phyloP scores from a whole-genome alignment of 179 eudicot species.

The Beta macrorhiza region DNA sequence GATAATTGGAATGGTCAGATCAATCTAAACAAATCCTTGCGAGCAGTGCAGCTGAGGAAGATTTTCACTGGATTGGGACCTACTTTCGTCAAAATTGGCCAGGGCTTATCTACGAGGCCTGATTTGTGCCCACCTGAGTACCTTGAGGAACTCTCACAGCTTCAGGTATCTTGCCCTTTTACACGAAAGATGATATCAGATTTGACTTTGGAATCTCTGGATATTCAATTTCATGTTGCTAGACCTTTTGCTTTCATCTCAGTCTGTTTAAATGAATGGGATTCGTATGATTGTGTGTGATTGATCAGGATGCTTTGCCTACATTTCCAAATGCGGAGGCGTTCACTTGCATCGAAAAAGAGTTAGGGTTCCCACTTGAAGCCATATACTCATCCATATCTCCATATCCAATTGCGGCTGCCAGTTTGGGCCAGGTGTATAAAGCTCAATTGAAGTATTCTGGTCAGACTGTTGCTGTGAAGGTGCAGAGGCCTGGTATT shows the following conservation, averaged over 20 bases:
- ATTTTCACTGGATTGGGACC: constrained; percentile 84
- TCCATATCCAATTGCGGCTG: constrained; percentile 92
- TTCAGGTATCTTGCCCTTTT: constrained; percentile 63
- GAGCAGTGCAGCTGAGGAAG: constrained; percentile 67
- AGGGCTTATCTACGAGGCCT: constrained; percentile 96
- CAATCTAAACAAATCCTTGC: constrained; percentile 52
- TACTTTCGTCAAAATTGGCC: constrained; percentile 95
- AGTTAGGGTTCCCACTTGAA: constrained; percentile 81
- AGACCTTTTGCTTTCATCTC: neutral
- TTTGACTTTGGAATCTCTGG: neutral
- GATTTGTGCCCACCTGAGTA: constrained; percentile 93
- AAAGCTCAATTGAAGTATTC: constrained; percentile 89
- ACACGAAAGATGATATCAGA: neutral
- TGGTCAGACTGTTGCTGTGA: constrained; percentile 93
- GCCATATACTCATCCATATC: constrained; percentile 80
- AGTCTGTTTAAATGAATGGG: neutral
- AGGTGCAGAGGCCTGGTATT: constrained; percentile 98
- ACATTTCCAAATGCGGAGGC: constrained; percentile 96
- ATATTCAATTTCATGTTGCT: neutral
- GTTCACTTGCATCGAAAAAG: constrained; percentile 84
- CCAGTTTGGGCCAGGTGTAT: constrained; percentile 99
- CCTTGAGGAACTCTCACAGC: constrained; percentile 90
- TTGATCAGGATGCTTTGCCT: constrained; percentile 89
- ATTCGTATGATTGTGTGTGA: constrained; percentile 20
- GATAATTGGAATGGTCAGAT: constrained; percentile 67